Conservation (phyloP, 2,329 filamentous ascomycete species). For the Geoglossum cookeanum region DNA sequence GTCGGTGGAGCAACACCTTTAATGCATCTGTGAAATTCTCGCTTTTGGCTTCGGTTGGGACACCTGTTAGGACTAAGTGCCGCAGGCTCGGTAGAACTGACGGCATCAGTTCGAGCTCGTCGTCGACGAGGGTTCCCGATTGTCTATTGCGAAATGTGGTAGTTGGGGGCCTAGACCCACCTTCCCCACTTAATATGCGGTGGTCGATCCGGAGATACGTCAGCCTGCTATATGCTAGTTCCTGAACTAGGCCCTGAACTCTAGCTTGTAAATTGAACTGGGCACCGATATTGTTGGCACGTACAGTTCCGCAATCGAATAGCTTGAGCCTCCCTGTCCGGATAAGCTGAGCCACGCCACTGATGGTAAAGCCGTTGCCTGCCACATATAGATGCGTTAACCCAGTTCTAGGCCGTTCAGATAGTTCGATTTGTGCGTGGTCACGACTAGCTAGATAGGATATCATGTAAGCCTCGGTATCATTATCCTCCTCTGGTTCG, state of each 20-base stretch:
- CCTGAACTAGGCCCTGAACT: not conserved
- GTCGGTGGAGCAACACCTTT: not conserved
- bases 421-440: not conserved
- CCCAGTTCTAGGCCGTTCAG: not conserved
- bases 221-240: not conserved
- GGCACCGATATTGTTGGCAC: not conserved
- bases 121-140: not conserved
- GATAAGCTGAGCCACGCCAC: not conserved
- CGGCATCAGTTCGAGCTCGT: not conserved
- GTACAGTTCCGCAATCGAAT: slow-evolving; percentile 3
- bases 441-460: not conserved
- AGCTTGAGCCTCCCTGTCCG: not conserved
- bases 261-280: not conserved
- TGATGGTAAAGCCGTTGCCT: not conserved
- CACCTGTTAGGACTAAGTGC: slow-evolving; percentile 1
- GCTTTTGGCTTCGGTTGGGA: not conserved
- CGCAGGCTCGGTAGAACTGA: not conserved
- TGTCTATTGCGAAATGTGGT: not conserved
- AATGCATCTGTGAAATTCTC: not conserved
- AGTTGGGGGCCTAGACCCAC: not conserved
- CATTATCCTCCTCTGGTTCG: not conserved
- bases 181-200: not conserved
- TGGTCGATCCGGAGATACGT: slow-evolving; percentile 2
- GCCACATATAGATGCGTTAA: slow-evolving; percentile 5
- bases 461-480: not conserved